Conservation (phyloP, 495 filamentous ascomycete genomes). For the Halenospora varia region DNA sequence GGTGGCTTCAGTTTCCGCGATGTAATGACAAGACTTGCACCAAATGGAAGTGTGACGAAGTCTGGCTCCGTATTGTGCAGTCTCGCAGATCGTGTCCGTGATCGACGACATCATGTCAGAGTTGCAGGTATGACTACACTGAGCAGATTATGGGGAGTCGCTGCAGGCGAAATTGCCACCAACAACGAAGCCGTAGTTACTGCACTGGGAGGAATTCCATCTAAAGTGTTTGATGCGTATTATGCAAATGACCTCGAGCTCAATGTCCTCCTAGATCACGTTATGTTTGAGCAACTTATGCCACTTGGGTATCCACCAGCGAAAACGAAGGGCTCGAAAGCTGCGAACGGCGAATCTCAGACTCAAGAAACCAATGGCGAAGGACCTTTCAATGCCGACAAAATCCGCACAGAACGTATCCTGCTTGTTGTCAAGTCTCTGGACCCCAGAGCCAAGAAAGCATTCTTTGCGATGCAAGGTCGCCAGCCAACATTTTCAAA, state of each 20-base stretch:
- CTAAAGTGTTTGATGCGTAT: slow-evolving; percentile 79
- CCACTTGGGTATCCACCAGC: slow-evolving; percentile 81
- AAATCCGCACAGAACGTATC: slow-evolving; percentile 79
- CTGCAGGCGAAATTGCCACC: slow-evolving; percentile 77
- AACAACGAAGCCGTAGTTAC: slow-evolving; percentile 71
- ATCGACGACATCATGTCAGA: slow-evolving; percentile 76
- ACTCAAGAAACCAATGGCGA: slow-evolving; percentile 31
- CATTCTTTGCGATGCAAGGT: slow-evolving; percentile 82
- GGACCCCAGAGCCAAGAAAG: slow-evolving; percentile 73
- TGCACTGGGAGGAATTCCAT: slow-evolving; percentile 73
- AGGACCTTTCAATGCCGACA: slow-evolving; percentile 65
- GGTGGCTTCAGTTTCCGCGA: slow-evolving; percentile 72
- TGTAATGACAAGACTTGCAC: slow-evolving; percentile 74
- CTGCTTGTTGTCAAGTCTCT: slow-evolving; percentile 75
- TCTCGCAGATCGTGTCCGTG: slow-evolving; percentile 83
- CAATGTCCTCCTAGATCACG: slow-evolving; percentile 75
- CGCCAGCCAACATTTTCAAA: slow-evolving; percentile 67
- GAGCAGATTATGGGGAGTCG: slow-evolving; percentile 86
- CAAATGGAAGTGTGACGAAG: slow-evolving; percentile 64
- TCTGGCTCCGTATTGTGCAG: slow-evolving; percentile 68
- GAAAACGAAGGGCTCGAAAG: slow-evolving; percentile 61
- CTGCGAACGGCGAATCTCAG: slow-evolving; percentile 56
- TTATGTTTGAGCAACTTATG: slow-evolving; percentile 81
- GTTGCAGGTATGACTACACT: slow-evolving; percentile 81
- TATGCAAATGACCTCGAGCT: slow-evolving; percentile 90